phyloP scores from a whole-genome alignment of 371 early-diverging fungal species.

The Quaeritorhiza haematococci region DNA sequence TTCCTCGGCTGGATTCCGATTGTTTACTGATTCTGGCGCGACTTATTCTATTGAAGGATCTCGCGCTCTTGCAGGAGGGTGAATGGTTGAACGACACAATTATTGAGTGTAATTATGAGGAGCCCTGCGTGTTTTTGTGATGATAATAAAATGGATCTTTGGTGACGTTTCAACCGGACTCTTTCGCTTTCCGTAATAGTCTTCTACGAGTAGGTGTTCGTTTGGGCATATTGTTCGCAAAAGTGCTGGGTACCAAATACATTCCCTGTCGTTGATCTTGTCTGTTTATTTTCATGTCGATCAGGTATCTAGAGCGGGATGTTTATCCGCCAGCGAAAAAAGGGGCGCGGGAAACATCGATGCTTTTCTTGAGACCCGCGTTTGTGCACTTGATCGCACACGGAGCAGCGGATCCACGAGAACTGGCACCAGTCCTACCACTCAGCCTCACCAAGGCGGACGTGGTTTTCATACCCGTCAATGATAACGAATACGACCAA shows the following conservation, averaged over 20 bases:
- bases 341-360: not conserved
- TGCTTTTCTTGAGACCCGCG: not conserved
- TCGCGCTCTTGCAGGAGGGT: not conserved
- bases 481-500: slow-evolving; percentile 14
- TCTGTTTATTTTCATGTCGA: not conserved
- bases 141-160: not conserved
- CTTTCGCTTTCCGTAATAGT: slow-evolving; percentile 2
- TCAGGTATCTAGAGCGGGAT: not conserved
- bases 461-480: slow-evolving; percentile 21
- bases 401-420: not conserved
- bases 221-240: too few relatives aligned
- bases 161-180: not conserved
- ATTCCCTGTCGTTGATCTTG: not conserved
- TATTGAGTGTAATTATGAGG: slow-evolving; percentile 3
- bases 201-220: slow-evolving; percentile 5
- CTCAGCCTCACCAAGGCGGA: not conserved
- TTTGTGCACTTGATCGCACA: not conserved
- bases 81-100: slow-evolving; percentile 1
- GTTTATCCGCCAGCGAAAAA: not conserved
- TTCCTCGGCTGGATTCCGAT: too few relatives aligned
- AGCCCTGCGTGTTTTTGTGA: not conserved
- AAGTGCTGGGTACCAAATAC: not conserved
- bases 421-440: not conserved
- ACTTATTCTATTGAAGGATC: too few relatives aligned
- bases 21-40: too few relatives aligned